Evolutionary conservation across 176 grass and related monocot species (phyloP).

Genomic region (Urochloa ruziziensis): DNA sequence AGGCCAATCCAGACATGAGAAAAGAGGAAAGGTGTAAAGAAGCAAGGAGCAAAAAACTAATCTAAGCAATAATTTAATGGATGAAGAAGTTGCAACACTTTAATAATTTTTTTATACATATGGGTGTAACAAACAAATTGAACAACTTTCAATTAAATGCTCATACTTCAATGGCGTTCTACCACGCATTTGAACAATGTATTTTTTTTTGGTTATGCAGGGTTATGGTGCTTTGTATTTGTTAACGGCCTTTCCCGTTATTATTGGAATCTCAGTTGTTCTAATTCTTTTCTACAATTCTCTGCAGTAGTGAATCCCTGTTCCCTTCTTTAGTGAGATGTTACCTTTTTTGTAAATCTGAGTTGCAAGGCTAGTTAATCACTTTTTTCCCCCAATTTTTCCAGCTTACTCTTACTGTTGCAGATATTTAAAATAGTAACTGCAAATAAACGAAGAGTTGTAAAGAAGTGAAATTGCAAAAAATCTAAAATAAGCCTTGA

Average conservation of each 20-base stretch:
- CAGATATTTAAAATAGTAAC: constrained; percentile 10
- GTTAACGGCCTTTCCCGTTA: constrained; percentile 72
- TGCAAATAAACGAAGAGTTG: background rate
- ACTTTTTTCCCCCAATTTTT: background rate
- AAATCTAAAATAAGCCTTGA: background rate
- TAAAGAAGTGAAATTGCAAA: constrained; percentile 15
- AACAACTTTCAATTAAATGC: background rate
- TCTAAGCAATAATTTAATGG: too few relatives aligned
- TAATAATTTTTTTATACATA: background rate
- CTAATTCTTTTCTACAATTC: constrained; percentile 97
- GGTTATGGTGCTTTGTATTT: constrained; percentile 94
- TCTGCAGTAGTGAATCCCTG: constrained; percentile 54
- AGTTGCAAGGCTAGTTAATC: background rate
- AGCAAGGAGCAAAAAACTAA: too few relatives aligned
- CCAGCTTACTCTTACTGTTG: background rate
- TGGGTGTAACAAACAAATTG: background rate
- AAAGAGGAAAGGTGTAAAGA: too few relatives aligned
- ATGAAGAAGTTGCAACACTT: too few relatives aligned
- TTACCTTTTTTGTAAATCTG: constrained; percentile 28
- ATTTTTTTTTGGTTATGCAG: constrained; percentile 47
- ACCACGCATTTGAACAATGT: background rate
- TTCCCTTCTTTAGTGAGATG: constrained; percentile 23
- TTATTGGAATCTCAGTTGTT: constrained; percentile 83
- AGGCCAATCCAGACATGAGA: too few relatives aligned
- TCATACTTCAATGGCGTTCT: background rate